Conservation (phyloP, 768 basidiomycete species). For the Lyophyllum decastes region DNA sequence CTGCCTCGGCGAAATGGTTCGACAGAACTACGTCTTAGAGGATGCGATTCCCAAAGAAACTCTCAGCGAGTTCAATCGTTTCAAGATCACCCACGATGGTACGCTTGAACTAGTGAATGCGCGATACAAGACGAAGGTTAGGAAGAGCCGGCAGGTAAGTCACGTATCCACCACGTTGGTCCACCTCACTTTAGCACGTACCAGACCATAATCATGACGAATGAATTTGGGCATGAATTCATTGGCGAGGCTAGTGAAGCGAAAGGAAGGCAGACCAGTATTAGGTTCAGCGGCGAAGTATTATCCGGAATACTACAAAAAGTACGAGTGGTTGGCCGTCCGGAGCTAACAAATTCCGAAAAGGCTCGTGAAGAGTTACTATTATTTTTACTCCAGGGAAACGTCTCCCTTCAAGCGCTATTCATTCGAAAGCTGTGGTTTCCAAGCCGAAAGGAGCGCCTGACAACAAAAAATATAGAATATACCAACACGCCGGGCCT, state of each 20-base stretch:
- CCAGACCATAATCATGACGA: constrained; percentile 34
- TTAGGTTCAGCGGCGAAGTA: constrained; percentile 23
- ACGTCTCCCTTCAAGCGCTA: constrained; percentile 25
- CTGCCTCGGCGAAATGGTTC: constrained; percentile 30
- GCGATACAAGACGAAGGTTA: constrained; percentile 42
- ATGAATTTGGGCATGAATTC: constrained; percentile 28
- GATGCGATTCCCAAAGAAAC: constrained; percentile 31
- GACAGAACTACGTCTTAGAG: constrained; percentile 34
- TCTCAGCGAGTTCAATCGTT: constrained; percentile 33
- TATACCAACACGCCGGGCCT: constrained; percentile 14
- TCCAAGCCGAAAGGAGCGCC: constrained; percentile 20
- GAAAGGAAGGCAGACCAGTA: constrained; percentile 36
- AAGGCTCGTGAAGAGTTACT: constrained; percentile 38
- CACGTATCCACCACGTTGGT: not conserved
- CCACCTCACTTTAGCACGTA: not conserved
- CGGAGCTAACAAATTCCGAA: constrained; percentile 40
- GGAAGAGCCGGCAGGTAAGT: constrained; percentile 36
- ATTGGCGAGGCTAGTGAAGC: constrained; percentile 30
- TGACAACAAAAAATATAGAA: not conserved
- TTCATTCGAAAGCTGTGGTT: constrained; percentile 46
- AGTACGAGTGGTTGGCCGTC: constrained; percentile 43
- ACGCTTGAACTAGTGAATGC: constrained; percentile 33
- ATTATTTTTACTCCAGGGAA: constrained; percentile 33
- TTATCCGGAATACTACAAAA: constrained; percentile 25
- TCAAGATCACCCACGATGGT: constrained; percentile 25